These are phyloP conservation scores for Scedosporium apiospermum DNA, from an alignment of 2,329 filamentous ascomycete genomes.

Conservation along the genomic window DNA sequence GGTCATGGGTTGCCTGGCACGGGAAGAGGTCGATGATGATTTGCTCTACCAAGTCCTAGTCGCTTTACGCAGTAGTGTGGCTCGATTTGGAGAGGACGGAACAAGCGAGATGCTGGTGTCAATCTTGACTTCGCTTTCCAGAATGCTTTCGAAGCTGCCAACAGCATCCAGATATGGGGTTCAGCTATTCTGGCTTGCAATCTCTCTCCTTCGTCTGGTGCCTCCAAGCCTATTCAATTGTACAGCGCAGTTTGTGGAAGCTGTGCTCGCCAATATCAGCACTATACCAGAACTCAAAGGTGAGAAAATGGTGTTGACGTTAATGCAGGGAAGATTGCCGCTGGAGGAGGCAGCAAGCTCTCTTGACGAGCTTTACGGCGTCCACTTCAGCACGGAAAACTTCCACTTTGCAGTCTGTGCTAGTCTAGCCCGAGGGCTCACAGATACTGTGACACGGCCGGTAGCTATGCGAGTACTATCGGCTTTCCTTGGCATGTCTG, in stretches of 20 bases:
- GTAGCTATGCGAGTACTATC: constrained; percentile 51
- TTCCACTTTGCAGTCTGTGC: constrained; percentile 61
- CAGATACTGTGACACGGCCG: constrained; percentile 49
- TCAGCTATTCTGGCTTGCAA: constrained; percentile 61
- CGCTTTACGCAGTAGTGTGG: constrained; percentile 53
- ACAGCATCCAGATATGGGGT: constrained; percentile 58
- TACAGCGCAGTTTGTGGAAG: constrained; percentile 54
- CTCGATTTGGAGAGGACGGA: constrained; percentile 54
- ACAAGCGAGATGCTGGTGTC: constrained; percentile 60
- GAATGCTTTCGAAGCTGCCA: constrained; percentile 62
- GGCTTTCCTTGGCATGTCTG: constrained; percentile 42
- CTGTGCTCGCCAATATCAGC: constrained; percentile 54
- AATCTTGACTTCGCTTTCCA: constrained; percentile 57
- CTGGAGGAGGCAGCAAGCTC: constrained; percentile 53
- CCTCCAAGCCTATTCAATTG: constrained; percentile 56
- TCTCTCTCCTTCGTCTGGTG: constrained; percentile 56
- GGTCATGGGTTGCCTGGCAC: constrained; percentile 61
- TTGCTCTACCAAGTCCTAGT: constrained; percentile 63
- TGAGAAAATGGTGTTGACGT: constrained; percentile 46
- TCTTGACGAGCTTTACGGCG: constrained; percentile 55
- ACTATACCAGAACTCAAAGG: constrained; percentile 50
- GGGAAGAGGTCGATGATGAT: constrained; percentile 65
- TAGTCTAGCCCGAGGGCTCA: constrained; percentile 53
- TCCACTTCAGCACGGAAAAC: constrained; percentile 53
- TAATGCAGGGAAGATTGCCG: constrained; percentile 50